phyloP scores from a whole-genome alignment of 352 stramenopile species.

The Globisporangium emineosum region DNA sequence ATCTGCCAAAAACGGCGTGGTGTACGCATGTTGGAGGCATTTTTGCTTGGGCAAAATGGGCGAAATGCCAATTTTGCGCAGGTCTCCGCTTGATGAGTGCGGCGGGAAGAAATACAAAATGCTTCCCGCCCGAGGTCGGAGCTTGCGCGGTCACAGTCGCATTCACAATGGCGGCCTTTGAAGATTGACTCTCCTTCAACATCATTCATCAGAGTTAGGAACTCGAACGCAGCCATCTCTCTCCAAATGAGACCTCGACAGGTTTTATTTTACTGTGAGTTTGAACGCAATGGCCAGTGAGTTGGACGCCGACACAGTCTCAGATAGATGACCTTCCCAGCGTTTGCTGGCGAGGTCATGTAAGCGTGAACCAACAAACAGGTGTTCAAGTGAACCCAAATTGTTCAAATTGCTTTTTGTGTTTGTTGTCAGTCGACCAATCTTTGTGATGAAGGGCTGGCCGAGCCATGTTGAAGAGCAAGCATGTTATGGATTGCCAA shows the following conservation, averaged over 20 bases:
- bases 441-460: background rate
- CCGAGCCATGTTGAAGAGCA: background rate
- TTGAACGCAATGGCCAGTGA: background rate
- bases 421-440: background rate
- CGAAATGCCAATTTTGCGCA: too few species aligned
- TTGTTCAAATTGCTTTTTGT: background rate
- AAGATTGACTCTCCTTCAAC: background rate
- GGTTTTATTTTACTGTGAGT: too few species aligned
- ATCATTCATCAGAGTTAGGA: background rate
- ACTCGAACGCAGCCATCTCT: background rate
- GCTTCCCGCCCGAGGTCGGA: background rate
- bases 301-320: background rate
- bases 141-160: background rate
- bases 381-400: background rate
- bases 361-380: background rate
- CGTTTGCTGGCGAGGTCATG: background rate
- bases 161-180: background rate
- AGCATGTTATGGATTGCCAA: background rate
- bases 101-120: background rate
- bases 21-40: background rate
- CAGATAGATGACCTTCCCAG: background rate
- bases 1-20: constrained; percentile 2
- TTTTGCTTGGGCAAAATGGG: too few species aligned
- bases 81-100: background rate
- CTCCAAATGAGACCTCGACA: too few species aligned